Percentiles rank a stretch among this genome's conserved stretches.
These are phyloP conservation scores for Blastomyces silverae DNA, from an alignment of 2,329 filamentous ascomycete species.

Conservation along the genomic window DNA sequence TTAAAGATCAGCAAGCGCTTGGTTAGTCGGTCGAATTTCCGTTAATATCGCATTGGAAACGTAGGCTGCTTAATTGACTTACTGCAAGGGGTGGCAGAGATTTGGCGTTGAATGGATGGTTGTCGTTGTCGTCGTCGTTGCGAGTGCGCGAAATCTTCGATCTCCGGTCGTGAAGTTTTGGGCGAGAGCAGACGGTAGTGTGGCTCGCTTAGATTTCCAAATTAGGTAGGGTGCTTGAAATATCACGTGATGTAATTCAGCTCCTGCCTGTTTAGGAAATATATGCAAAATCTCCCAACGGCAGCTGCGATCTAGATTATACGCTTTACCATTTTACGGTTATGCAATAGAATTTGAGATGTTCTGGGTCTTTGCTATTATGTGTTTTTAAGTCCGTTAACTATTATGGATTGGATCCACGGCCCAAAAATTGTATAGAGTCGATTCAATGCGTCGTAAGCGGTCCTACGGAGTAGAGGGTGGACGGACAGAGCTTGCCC, in stretches of 20 bases:
- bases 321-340: not conserved
- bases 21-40: not conserved
- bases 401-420: not conserved
- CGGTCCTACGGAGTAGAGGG: not conserved
- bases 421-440: not conserved
- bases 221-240: not conserved
- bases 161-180: constrained; percentile 23
- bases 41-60: not conserved
- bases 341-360: not conserved
- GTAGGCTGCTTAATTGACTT: constrained; percentile 23
- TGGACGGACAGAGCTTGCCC: not conserved
- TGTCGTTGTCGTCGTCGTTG: constrained; percentile 15
- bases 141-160: constrained; percentile 26
- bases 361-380: too few relatives aligned
- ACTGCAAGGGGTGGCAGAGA: constrained; percentile 32
- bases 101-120: constrained; percentile 34
- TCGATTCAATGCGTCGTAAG: not conserved
- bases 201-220: constrained; percentile 32
- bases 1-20: not conserved
- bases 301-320: not conserved
- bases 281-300: not conserved
- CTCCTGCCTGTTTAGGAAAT: constrained; percentile 4
- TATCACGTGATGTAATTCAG: not conserved
- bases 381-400: too few relatives aligned
- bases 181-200: constrained; percentile 19